Percentiles rank a stretch among this genome's conserved stretches.
phyloP scores from a whole-genome alignment of 177 flowering plant species.

The Vitis hybrid region DNA sequence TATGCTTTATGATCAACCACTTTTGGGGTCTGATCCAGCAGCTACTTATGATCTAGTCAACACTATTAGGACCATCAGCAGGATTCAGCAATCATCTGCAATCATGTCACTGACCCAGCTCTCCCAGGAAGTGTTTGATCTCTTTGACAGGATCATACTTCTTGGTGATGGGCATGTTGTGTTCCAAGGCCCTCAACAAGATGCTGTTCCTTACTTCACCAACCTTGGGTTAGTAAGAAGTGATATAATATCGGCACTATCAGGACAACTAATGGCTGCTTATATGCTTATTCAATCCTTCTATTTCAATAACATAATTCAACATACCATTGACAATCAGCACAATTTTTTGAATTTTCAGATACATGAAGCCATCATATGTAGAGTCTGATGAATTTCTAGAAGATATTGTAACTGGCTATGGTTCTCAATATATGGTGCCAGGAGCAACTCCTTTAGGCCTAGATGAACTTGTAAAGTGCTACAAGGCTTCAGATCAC shows the following conservation, averaged over 20 bases:
- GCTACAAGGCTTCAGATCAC: constrained; percentile 27
- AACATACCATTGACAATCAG: neutral
- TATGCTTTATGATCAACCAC: constrained; percentile 34
- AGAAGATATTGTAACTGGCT: constrained; percentile 23
- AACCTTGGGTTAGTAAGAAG: constrained; percentile 25
- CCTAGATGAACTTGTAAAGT: constrained; percentile 19
- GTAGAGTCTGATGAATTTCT: constrained; percentile 26
- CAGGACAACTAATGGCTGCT: too few relatives aligned
- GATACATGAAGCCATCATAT: constrained; percentile 26
- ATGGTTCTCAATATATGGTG: constrained; percentile 19
- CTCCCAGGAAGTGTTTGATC: constrained; percentile 27
- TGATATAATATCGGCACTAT: neutral
- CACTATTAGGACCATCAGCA: constrained; percentile 24
- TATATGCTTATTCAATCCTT: too few relatives aligned
- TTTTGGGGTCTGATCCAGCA: constrained; percentile 24
- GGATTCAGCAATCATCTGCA: constrained; percentile 33
- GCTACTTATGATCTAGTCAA: constrained; percentile 28
- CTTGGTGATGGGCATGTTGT: constrained; percentile 24
- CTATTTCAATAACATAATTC: too few relatives aligned
- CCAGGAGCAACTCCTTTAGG: constrained; percentile 17
- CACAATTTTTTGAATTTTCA: neutral
- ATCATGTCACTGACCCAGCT: constrained; percentile 30
- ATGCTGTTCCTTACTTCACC: constrained; percentile 25
- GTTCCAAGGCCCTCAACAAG: constrained; percentile 31
- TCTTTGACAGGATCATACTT: constrained; percentile 27